Evolutionary conservation across 2,329 filamentous ascomycete genomes (phyloP), one percentile per base, ranked within the genome.

Genomic region (Fusarium nisikadoi): DNA sequence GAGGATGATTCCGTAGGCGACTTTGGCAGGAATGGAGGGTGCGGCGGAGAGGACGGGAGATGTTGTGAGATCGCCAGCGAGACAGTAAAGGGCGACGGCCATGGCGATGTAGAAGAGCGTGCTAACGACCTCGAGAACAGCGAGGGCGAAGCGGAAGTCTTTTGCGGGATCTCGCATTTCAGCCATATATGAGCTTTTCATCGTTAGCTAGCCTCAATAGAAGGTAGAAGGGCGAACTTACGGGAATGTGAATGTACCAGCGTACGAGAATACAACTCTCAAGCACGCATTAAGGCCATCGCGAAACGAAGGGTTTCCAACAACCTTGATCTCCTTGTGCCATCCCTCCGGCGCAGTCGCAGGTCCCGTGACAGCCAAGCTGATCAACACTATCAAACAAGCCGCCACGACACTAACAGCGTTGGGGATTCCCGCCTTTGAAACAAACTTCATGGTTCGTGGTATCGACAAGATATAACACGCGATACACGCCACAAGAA

Each of bases 211-310:
- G 0, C 8, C 3, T 8, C 7, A 6, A 7, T 5, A 0, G 0
- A 5, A 4, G 0, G 6, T 16, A 0, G 5, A 23, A 3, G 0
- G 0, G 1, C 13, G 2, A 36, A 61, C 64, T 61, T 42, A 67
- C 64, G 82, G 71, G 25, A 76, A 77, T 6, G 74, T 75, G 2
- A 72, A 75, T 31, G 77, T 77, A 6, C 75, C 77, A 1, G 76
- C 78, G 23, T 77, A 79, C 2, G 76, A 75, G 20, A 75, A 79
- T 0, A 74, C 65, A 5, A 79, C 68, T 8, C 73, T 52, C 20
- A 78, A 45, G 6, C 73, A 76, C 2, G 74, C 71, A n/a, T 72
- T 76, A 4, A 76, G 64, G 0, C 74, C 75, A 14, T 77, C 69
- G 1, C 72, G 73, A 46, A 79, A 79, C 3, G 55, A 55, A 0